Evolutionary conservation across 345 rosid species (phyloP).

Genomic region (Hibiscus mutabilis): DNA sequence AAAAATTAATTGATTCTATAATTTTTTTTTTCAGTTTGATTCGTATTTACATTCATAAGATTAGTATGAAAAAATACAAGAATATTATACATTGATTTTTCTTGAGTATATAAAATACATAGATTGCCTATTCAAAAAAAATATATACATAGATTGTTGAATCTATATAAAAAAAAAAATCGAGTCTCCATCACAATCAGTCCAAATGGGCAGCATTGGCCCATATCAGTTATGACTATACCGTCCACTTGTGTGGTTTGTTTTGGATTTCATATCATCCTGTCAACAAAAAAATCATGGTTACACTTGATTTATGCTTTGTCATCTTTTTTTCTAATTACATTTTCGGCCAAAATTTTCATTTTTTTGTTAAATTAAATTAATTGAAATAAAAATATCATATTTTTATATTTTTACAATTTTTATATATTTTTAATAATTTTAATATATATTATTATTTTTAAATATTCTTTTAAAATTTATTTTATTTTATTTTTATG

Average conservation of each 20-base stretch:
- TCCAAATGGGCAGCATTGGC: not conserved
- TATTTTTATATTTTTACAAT: too few relatives aligned
- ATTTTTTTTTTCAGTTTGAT: not conserved
- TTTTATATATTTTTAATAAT: too few relatives aligned
- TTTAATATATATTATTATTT: too few relatives aligned
- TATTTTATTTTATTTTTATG: too few relatives aligned
- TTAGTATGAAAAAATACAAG: not conserved
- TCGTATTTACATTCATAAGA: not conserved
- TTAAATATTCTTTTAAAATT: too few relatives aligned
- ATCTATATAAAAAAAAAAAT: not conserved
- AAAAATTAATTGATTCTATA: not conserved
- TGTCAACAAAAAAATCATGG: constrained; percentile 1
- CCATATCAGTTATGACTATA: not conserved
- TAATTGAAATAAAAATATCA: too few relatives aligned
- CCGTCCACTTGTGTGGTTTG: not conserved
- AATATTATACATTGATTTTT: not conserved
- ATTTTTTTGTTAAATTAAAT: too few relatives aligned
- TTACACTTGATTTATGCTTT: not conserved
- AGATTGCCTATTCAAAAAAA: too few relatives aligned
- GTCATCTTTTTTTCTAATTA: not conserved
- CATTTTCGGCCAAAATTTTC: not conserved
- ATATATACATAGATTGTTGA: too few relatives aligned
- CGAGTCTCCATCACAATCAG: not conserved
- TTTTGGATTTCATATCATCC: not conserved
- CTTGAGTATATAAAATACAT: not conserved